phyloP scores from a whole-genome alignment of 805 yeast species.

The Kodamaea neixiangensis region DNA sequence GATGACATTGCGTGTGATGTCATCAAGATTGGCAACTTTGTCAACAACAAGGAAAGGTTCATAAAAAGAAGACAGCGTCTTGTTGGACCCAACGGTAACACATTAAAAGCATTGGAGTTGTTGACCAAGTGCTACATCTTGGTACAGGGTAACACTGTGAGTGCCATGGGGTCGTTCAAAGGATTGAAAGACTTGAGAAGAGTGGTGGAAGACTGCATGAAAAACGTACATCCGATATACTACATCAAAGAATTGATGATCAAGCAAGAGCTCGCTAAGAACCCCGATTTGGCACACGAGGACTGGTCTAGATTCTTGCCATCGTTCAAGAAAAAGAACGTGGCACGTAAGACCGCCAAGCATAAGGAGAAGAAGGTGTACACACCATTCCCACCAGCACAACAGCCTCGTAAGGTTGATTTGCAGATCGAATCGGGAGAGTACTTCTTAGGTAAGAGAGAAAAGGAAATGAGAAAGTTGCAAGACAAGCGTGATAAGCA shows the following conservation, averaged over 20 bases:
- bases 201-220: slow-evolving; percentile 97
- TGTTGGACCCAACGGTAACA: slow-evolving; percentile 96
- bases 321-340: slow-evolving; percentile 93
- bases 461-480: slow-evolving; percentile 69
- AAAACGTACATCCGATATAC: slow-evolving; percentile 94
- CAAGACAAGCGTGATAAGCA: slow-evolving; percentile 81
- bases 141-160: slow-evolving; percentile 96
- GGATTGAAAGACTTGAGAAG: slow-evolving; percentile 91
- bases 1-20: slow-evolving; percentile 96
- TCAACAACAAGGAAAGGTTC: slow-evolving; percentile 88
- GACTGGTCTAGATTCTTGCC: slow-evolving; percentile 98
- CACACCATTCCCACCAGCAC: slow-evolving; percentile 99
- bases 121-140: slow-evolving; percentile 93
- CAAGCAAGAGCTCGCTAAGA: slow-evolving; percentile 90
- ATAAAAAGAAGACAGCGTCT: slow-evolving; percentile 94
- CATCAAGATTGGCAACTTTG: slow-evolving; percentile 89
- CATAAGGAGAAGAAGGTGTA: slow-evolving; percentile 74
- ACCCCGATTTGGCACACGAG: slow-evolving; percentile 92
- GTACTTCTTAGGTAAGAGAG: slow-evolving; percentile 86
- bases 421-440: slow-evolving; percentile 98
- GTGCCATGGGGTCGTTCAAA: slow-evolving; percentile 94
- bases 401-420: slow-evolving; percentile 95
- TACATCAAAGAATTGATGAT: slow-evolving; percentile 97
- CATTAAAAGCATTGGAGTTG: slow-evolving; percentile 91
- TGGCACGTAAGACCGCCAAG: slow-evolving; percentile 87